Evolutionary conservation across 352 stramenopile genomes (phyloP), one percentile per base, ranked within the genome.

Genomic region (Phytopythium helicoides): DNA sequence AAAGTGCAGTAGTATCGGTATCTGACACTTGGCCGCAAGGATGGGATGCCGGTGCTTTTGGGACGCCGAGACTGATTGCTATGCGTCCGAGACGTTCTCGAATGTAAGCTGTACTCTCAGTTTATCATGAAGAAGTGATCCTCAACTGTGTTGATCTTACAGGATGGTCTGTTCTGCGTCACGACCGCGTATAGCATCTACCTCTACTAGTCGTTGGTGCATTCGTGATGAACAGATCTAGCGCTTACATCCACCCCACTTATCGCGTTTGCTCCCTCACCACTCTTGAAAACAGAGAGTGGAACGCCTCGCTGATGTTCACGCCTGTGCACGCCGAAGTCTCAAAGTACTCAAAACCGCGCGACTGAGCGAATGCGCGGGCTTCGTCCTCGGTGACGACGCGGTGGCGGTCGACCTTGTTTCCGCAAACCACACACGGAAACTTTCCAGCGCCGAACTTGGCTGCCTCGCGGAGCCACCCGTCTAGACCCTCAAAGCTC

Each of bases 31-130:
- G 28, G 28, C 5, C 9, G 28, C 28, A 44, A 90, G 86, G 14
- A 96, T 97, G 87, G 86, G 86, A 6, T 94, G 82, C 59, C 86
- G 88, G 18, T 96, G 86, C 65, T 97, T 95, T 44, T 96, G 87
- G 87, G 88, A 97, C 54, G 55, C 83, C 2, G 84, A 95, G 52
- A 97, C 87, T 3, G 88, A 97, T 54, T 89, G 85, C 64, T 91
- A 92, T 56, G 87, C 87, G 6, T 95, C 81, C 28, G 88, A 97
- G 52, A 96, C 82, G 7, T 96, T 87, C 54, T 89, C 81, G 11
- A 96, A 96, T 49, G 86, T 94, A 60, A 60, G 75, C 18, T 6
- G 2, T 9, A 4, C 14, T 1, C 21, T 47, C 22, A 25, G 12
- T n/a, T 11, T 22, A 5, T 34, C 14, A 0, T 16, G 19, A 23